These are phyloP conservation scores for Alternaria solani DNA, from an alignment of 2,329 filamentous ascomycete genomes.

Conservation along the genomic window DNA sequence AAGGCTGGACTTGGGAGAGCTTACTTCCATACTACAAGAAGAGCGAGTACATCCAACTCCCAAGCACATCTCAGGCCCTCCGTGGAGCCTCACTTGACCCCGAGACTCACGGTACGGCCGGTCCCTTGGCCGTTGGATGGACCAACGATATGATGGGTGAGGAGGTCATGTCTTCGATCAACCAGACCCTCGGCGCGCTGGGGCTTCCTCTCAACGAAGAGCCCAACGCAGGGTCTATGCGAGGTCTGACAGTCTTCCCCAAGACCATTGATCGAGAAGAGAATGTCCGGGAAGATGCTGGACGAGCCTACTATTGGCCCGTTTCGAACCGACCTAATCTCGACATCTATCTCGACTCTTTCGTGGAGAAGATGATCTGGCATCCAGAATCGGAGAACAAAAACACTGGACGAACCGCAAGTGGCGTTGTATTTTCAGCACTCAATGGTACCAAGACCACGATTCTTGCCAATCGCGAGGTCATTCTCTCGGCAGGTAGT, in stretches of 20 bases:
- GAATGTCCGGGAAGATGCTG: neutral
- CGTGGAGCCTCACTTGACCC: too few species aligned
- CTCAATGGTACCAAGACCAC: neutral
- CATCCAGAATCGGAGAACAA: neutral
- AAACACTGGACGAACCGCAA: neutral
- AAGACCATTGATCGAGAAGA: too few species aligned
- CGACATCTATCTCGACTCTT: slow-evolving; percentile 4
- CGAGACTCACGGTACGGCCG: too few species aligned
- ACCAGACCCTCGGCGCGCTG: neutral
- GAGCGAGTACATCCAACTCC: neutral
- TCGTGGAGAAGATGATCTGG: slow-evolving; percentile 1
- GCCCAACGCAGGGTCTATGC: too few species aligned
- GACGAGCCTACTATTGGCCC: slow-evolving; percentile 2
- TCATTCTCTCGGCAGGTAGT: slow-evolving; percentile 5
- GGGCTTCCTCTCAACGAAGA: neutral
- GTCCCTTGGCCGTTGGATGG: neutral
- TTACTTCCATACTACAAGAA: slow-evolving; percentile 3
- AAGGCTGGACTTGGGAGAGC: slow-evolving; percentile 2
- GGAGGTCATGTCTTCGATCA: neutral
- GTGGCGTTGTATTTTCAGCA: neutral
- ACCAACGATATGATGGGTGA: slow-evolving; percentile 1
- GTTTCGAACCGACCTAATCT: slow-evolving; percentile 2
- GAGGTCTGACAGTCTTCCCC: too few species aligned
- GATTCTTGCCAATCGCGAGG: slow-evolving; percentile 1
- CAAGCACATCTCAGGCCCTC: neutral